Conservation (phyloP, 345 rosid genomes). For the Eucalyptus curtisii region DNA sequence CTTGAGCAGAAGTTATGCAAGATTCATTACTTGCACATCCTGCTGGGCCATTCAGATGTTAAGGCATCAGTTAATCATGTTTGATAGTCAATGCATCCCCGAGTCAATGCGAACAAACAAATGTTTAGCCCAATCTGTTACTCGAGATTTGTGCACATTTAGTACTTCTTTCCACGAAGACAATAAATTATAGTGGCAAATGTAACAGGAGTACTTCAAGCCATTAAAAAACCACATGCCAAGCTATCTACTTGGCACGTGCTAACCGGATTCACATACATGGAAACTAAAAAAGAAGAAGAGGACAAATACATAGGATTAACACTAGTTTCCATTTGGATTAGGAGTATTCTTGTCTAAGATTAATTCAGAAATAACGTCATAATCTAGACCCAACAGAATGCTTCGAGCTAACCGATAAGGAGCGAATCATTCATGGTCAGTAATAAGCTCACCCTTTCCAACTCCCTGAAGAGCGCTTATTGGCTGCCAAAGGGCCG, state of each 20-base stretch:
- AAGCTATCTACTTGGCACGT: neutral
- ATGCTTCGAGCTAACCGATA: neutral
- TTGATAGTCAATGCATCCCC: neutral
- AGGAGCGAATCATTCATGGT: neutral
- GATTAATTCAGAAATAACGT: neutral
- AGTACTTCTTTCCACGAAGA: neutral
- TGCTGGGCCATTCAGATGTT: neutral
- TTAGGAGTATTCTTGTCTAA: neutral
- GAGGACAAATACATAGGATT: neutral
- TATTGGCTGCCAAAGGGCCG: conserved; percentile 98
- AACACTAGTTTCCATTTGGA: neutral
- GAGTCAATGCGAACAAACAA: neutral
- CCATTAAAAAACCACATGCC: neutral
- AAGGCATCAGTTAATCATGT: neutral
- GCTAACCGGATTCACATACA: neutral
- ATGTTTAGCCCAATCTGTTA: neutral
- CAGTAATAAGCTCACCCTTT: conserved; percentile 50
- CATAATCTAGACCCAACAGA: neutral
- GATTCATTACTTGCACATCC: neutral
- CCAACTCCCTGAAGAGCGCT: conserved; percentile 97
- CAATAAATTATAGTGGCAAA: neutral
- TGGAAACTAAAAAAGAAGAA: neutral
- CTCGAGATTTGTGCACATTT: neutral
- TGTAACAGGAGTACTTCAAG: neutral
- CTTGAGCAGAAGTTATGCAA: neutral